phyloP scores from a whole-genome alignment of 331 rosid genomes.

The Ulmus americana region DNA sequence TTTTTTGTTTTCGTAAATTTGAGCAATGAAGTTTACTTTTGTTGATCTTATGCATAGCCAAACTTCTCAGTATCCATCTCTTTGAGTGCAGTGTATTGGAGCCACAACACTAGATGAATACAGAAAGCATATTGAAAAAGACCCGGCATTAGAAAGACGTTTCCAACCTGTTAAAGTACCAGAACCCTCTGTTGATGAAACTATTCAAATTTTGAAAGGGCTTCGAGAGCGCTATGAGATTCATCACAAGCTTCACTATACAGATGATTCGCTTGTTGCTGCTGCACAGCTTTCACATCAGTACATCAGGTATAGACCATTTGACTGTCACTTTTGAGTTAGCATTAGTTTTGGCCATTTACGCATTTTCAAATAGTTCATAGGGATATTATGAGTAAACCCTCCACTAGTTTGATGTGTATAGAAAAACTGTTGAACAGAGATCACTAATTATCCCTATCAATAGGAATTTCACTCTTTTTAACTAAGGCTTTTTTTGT shows the following conservation, averaged over 20 bases:
- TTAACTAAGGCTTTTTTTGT: too few species aligned
- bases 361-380: too few species aligned
- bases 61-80: constrained; percentile 7
- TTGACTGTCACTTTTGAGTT: not conserved
- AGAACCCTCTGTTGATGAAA: constrained; percentile 77
- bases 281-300: constrained; percentile 79
- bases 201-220: constrained; percentile 68
- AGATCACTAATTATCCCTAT: too few species aligned
- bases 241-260: constrained; percentile 85
- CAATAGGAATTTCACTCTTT: not conserved
- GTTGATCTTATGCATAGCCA: too few species aligned
- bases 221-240: constrained; percentile 83
- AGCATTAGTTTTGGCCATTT: not conserved
- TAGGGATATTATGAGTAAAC: too few species aligned
- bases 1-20: not conserved
- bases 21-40: not conserved
- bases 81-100: constrained; percentile 67
- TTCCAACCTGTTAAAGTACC: constrained; percentile 91
- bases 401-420: constrained; percentile 1
- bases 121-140: constrained; percentile 87
- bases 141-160: constrained; percentile 85
- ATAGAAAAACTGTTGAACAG: too few species aligned
- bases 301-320: constrained; percentile 55
- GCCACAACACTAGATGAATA: constrained; percentile 92
- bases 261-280: constrained; percentile 70